Base-by-base conservation (phyloP, 2,329 filamentous ascomycete genomes). In the Helotiales sp. region DNA sequence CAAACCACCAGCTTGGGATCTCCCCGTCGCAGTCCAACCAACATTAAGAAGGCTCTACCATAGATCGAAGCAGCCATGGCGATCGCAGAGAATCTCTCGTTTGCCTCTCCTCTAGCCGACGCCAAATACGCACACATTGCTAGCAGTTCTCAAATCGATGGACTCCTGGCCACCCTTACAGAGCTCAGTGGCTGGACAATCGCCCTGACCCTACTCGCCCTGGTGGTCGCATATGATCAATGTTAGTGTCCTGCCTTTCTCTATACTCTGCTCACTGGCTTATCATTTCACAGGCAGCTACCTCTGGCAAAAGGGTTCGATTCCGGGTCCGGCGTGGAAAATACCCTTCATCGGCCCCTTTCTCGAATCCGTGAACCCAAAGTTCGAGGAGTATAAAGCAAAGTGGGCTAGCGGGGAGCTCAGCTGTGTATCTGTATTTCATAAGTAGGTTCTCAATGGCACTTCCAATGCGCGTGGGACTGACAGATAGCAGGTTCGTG, bases 371-470 rank as follows among this genome's bases (percentile, higher is more conserved):
- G 85, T 98, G 75, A 90, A 97, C 79, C 96, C 96, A 66, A 93
- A 95, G 77, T 98, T 97, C 79, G 89, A 91, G 69, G 88, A 94
- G 76, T 99, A 99, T 83, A 87, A 94, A 79, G 90, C 86, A 69
- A 97, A 98, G 85, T 99, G 96, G 96, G 80, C 86, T 75, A 97
- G 93, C 77, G 96, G 92, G 55, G 90, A 92, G 57, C 85, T 99
- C 74, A 97, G 94, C 85, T 99, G 96, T 78, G 96, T 99, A 69
- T 97, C 94, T 2, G 93, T 99, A 76, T 99, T 99, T 84, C 96
- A 99, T 88, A 99, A 98, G 93, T 97, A 87, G 74, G 89, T 72
- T 8, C 4, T n/a, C 13, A 5, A 3, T 20, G 2, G 28, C 17
- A 20, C 37, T 68, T 11, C 17, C n/a, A 8, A 43, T 17, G 10